phyloP scores from a whole-genome alignment of 345 rosid genomes.

The Aquilaria sinensis region DNA sequence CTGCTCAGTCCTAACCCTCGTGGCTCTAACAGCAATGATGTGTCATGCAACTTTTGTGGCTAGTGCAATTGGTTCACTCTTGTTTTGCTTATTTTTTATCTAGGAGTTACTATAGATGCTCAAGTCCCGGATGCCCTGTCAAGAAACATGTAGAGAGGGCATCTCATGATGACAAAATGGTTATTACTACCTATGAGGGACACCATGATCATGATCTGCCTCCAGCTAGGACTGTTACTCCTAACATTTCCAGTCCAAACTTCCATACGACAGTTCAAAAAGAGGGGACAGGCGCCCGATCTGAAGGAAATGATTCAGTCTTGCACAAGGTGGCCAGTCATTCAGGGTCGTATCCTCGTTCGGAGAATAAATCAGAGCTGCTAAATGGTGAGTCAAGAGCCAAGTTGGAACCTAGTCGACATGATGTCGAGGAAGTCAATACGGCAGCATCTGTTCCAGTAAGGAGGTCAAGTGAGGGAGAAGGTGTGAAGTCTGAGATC shows the following conservation, averaged over 20 bases:
- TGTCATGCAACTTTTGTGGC: not conserved
- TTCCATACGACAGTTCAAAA: slow-evolving; percentile 18
- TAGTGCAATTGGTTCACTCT: slow-evolving; percentile 2
- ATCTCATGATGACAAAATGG: slow-evolving; percentile 59
- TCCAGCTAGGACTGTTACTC: slow-evolving; percentile 66
- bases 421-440: slow-evolving; percentile 8
- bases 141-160: slow-evolving; percentile 89
- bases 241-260: slow-evolving; percentile 27
- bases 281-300: slow-evolving; percentile 26
- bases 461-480: slow-evolving; percentile 22
- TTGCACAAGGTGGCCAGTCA: slow-evolving; percentile 20
- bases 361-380: slow-evolving; percentile 25
- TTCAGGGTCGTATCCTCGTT: slow-evolving; percentile 15
- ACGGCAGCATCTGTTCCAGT: slow-evolving; percentile 8
- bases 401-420: slow-evolving; percentile 20
- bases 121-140: slow-evolving; percentile 81
- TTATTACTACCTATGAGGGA: slow-evolving; percentile 86
- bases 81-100: slow-evolving; percentile 9
- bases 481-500: slow-evolving; percentile 18
- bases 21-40: no score
- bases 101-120: slow-evolving; percentile 98
- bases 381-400: slow-evolving; percentile 21
- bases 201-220: slow-evolving; percentile 80
- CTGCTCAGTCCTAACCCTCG: no score
- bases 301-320: slow-evolving; percentile 25